Base-by-base conservation (phyloP, 495 filamentous ascomycete species). In the Hypoxylon cercidicola region DNA sequence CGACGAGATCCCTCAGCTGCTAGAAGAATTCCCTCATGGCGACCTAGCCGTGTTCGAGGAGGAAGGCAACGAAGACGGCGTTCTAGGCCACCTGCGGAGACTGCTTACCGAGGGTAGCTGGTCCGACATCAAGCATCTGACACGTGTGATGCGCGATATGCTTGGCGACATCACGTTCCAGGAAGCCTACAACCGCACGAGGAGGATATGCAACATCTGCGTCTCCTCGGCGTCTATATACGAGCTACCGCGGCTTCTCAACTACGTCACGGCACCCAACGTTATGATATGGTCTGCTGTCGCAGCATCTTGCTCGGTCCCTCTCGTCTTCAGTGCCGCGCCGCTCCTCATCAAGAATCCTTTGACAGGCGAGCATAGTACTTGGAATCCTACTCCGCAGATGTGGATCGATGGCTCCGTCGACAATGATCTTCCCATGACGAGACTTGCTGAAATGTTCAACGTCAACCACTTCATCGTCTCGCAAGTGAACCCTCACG, bases 381-480 rank as follows among this genome's bases (percentile, higher is more conserved):
- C 89, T 0, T 97, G 93, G 93, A 92, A 93, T 67, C 89, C 90
- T 10, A 85, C 89, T 7, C 89, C 90, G 15, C 90, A 90, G 66
- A 85, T 85, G 60, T 97, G 89, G 83, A 97, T 97, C 43, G 94
- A 98, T 74, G 94, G 94, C 4, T 96, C 92, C 0, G 91, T 98
- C 4, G 93, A 97, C 66, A 93, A 93, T 59, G 94, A 98, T 75
- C 82, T 98, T 1, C 94, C 94, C 18, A 97, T 97, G 90, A 93
- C 88, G 43, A 83, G 91, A 9, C 80, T 98, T 10, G 89, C 93
- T 0, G 93, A 97, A 66, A 94, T 97, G 90, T 97, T 97, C 77
- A 97, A 97, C 70, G 93, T 97, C 76, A 98, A 97, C 71, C 93
- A 97, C 71, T 97, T 97, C 72, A 97, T 98, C 70, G 94, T 97